These are phyloP conservation scores for Fusarium illudens DNA, from an alignment of 2,329 filamentous ascomycete species.

Conservation along the genomic window DNA sequence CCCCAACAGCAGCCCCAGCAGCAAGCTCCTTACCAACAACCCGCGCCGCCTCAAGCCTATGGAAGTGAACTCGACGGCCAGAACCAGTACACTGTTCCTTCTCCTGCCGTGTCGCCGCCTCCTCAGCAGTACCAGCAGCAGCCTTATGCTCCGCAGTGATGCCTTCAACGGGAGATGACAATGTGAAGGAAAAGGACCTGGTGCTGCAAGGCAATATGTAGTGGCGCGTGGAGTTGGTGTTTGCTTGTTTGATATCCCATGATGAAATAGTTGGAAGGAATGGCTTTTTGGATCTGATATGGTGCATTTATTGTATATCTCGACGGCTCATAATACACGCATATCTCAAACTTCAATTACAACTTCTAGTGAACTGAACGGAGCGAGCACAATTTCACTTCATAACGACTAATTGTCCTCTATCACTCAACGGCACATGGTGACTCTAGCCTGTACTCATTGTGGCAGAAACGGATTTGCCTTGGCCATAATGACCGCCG, in stretches of 20 bases:
- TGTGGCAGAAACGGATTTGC: too few species aligned
- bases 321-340: not conserved
- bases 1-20: conserved; percentile 1
- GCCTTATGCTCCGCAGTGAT: conserved; percentile 14
- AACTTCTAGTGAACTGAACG: not conserved
- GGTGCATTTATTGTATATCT: not conserved
- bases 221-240: conserved; percentile 15
- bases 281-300: not conserved
- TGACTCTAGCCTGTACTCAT: too few species aligned
- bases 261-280: not conserved
- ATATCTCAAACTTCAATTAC: not conserved
- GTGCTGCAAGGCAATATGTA: not conserved
- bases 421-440: too few species aligned
- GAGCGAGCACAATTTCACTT: not conserved
- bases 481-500: conserved; percentile 12
- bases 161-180: conserved; percentile 8
- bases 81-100: conserved; percentile 24
- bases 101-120: conserved; percentile 25
- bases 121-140: conserved; percentile 37
- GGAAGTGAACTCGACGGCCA: conserved; percentile 30
- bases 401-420: not conserved
- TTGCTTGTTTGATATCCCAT: conserved; percentile 7
- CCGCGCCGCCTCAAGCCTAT: conserved; percentile 12
- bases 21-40: conserved; percentile 27
- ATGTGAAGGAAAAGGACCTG: not conserved